These are phyloP conservation scores for Saccharomyces hybrid DNA, from an alignment of 1,139 yeast genomes.

Conservation along the genomic window DNA sequence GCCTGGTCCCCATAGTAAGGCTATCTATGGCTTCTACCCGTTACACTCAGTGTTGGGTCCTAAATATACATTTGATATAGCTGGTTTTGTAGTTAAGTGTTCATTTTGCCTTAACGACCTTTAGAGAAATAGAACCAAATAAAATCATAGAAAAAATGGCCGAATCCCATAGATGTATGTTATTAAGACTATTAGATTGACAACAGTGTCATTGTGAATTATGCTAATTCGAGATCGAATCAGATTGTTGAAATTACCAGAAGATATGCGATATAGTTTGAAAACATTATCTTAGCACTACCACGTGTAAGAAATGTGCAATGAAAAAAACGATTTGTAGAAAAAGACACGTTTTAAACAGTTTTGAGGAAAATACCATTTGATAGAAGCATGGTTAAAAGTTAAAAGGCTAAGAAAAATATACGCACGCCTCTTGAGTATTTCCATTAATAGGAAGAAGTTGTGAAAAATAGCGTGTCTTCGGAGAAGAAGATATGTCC, in stretches of 20 bases:
- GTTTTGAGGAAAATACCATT: too few species aligned
- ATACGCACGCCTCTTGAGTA: too few species aligned
- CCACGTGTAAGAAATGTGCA: too few species aligned
- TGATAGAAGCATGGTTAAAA: too few species aligned
- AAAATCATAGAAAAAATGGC: slow-evolving; percentile 53
- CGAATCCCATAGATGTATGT: slow-evolving; percentile 95
- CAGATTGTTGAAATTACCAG: neutral
- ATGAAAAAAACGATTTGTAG: too few species aligned
- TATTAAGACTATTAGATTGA: neutral
- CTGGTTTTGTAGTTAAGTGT: neutral
- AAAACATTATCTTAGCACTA: too few species aligned
- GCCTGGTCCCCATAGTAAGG: neutral
- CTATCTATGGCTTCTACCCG: neutral
- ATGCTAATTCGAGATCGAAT: neutral
- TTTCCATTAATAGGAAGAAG: too few species aligned
- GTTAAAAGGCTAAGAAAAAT: too few species aligned
- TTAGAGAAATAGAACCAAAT: slow-evolving; percentile 6
- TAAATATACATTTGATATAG: neutral
- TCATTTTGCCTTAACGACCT: neutral
- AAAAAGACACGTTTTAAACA: too few species aligned
- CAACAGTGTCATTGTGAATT: neutral
- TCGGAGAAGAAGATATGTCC: too few species aligned
- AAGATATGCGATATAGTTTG: neutral
- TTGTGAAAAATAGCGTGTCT: too few species aligned
- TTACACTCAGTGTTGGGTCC: neutral